Base-by-base conservation (phyloP, 139 green algal genomes). In the Chlamydomonas asymmetrica region DNA sequence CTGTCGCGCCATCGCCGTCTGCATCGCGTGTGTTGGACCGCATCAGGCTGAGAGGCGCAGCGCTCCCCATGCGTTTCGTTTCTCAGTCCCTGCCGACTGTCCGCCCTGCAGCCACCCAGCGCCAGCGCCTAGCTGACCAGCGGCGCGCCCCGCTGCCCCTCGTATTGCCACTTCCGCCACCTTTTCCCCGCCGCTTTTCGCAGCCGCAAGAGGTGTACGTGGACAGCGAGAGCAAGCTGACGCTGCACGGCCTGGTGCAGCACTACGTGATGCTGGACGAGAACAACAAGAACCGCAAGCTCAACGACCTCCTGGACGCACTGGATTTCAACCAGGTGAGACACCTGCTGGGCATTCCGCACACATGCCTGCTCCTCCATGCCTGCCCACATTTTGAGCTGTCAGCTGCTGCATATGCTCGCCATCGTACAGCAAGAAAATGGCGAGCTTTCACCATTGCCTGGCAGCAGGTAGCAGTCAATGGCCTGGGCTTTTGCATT, bases 201-300 rank as follows among this genome's bases (percentile, higher is more conserved):
- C 88, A 91, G 88, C 84, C 86, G 34, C 76, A 83, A 67, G 85
- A 91, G 73, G 84, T 92, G 65, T 90, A 91, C 63, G 85, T 90
- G 41, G 86, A 91, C 70, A 96, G 99, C 65, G 97, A 99, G 86
- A 87, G 92, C 73, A 99, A 99, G 89, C 92, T 99, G n/a, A 99
- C 97, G 6, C 91, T 99, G 49, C 97, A 99, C 84, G 97, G 97
- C 63, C 88, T 99, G 72, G 97, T 99, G 72, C 96, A 99, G 92
- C 97, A 99, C 79, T 99, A 99, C 90, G 89, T 97, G 43, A 95
- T 97, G 92, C 85, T 99, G 83, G 90, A 95, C 41, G 96, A 99
- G 88, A 87, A 93, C 31, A 92, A 97, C 84, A 99, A 99, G 90
- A 99, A 99, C 89, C 82, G 95, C 37, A 98, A 98, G 88, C 92